Base-by-base conservation (phyloP, 108 stramenopile genomes). In the Nitzschia sp. region DNA sequence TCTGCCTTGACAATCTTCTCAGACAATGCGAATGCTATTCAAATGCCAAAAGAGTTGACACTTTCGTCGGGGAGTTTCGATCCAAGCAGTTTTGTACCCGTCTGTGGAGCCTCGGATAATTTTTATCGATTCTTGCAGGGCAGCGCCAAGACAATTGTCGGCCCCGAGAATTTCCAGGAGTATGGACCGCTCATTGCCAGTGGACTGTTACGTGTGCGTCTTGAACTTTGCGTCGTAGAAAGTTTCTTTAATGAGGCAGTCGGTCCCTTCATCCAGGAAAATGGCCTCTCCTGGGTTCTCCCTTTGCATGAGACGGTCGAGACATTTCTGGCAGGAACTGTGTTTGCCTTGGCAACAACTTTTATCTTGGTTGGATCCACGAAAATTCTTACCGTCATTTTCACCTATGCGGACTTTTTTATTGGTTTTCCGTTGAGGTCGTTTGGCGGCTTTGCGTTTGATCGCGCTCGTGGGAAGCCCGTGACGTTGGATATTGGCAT, bases 151-250 rank as follows among this genome's bases (percentile, higher is more conserved):
- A 67, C 87, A 15, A 66, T 95, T 8, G 90, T 96, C 17, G 96
- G 96, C 8, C 64, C 66, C 27, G 92, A 96, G 31, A 90, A 88
- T 66, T 93, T 88, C 67, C 60, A 82, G 2, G 93, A 96, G 63
- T 96, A 94, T 73, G 92, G 90, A 13, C 96, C 96, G 0, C 72
- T 96, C 21, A 94, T 96, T 75, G 92, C 96, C 3, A 91, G 92
- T 38, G 96, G 93, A 45, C 67, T 96, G 35, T 68, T 96, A 29
- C 89, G 96, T 3, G 78, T 96, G 26, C 89, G 96, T 44, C 63
- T 96, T 46, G 96, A 96, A 66, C 70, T 96, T 26, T 96, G 96
- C 71, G 96, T 96, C 9, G 92, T 96, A 1, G 96, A 96, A 77
- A 77, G 74, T 55, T 96, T 93, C 70, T 92, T 96, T 73, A 89